phyloP scores from a whole-genome alignment of 2,329 filamentous ascomycete species.

The Fusarium temperatum region DNA sequence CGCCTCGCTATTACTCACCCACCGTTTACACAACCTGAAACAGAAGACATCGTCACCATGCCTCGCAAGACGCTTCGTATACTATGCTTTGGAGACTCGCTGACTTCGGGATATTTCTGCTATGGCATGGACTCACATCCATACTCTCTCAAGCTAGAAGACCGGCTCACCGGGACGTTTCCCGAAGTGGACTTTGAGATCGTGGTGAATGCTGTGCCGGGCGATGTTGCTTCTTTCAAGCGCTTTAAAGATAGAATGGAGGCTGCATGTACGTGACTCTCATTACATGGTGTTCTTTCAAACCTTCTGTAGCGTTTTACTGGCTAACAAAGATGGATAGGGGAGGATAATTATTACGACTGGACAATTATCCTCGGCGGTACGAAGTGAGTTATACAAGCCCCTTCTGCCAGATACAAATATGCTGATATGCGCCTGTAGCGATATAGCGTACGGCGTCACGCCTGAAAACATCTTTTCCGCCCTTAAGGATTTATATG shows the following conservation, averaged over 20 bases:
- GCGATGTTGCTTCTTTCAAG: constrained; percentile 57
- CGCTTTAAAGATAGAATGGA: constrained; percentile 46
- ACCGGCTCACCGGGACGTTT: constrained; percentile 58
- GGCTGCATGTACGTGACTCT: constrained; percentile 46
- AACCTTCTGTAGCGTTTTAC: background rate
- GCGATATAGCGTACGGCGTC: constrained; percentile 59
- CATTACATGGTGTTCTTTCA: background rate
- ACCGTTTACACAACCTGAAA: background rate
- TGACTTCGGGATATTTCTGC: constrained; percentile 65
- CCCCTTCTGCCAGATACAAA: background rate
- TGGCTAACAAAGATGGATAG: constrained; percentile 21
- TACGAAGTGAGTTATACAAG: constrained; percentile 61
- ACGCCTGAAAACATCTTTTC: constrained; percentile 56
- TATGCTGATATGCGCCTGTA: constrained; percentile 32
- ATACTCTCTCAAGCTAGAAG: constrained; percentile 60
- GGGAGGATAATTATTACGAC: constrained; percentile 54
- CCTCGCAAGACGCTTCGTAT: constrained; percentile 56
- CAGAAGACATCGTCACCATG: constrained; percentile 30
- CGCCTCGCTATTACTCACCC: constrained; percentile 1
- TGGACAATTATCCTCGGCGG: constrained; percentile 72
- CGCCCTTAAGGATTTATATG: constrained; percentile 60
- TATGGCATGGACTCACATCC: constrained; percentile 58
- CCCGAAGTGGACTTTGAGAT: constrained; percentile 54
- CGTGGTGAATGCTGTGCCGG: constrained; percentile 59
- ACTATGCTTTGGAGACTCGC: constrained; percentile 72